Conservation (phyloP, 2,329 filamentous ascomycete species). For the Camptophora hylomeconis region DNA sequence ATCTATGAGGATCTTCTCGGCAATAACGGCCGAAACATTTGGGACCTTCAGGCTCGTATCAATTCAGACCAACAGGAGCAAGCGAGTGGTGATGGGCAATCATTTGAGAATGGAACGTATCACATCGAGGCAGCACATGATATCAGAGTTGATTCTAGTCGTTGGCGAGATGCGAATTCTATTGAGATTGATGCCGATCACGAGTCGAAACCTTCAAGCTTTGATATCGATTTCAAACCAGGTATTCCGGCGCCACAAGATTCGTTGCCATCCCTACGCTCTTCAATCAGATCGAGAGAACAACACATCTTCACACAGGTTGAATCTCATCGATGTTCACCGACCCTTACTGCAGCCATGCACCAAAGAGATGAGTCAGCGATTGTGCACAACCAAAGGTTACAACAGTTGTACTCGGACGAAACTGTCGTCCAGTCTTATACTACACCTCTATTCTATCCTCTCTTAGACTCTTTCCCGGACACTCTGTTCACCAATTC, state of each 20-base stretch:
- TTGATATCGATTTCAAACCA: slow-evolving; percentile 28
- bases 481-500: slow-evolving; percentile 56
- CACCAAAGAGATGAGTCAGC: slow-evolving; percentile 10
- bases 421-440: slow-evolving; percentile 14
- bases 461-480: slow-evolving; percentile 74
- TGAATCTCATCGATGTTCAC: slow-evolving; percentile 9
- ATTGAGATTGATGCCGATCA: too few relatives aligned
- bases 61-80: background rate
- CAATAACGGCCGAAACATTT: too few relatives aligned
- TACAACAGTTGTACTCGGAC: slow-evolving; percentile 12
- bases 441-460: slow-evolving; percentile 37
- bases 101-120: slow-evolving; percentile 3
- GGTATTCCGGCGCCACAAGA: slow-evolving; percentile 25
- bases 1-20: slow-evolving; percentile 1
- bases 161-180: too few relatives aligned
- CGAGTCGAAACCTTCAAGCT: slow-evolving; percentile 14
- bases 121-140: too few relatives aligned
- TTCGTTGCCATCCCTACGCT: slow-evolving; percentile 21
- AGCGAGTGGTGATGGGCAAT: slow-evolving; percentile 2
- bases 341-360: slow-evolving; percentile 3
- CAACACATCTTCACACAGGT: slow-evolving; percentile 14
- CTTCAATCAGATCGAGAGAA: too few relatives aligned
- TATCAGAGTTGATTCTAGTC: too few relatives aligned
- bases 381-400: too few relatives aligned
- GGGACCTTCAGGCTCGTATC: too few relatives aligned